A percentile compares a stretch with the other conserved stretches of the same genome.
Evolutionary conservation across 176 grass and related monocot genomes (phyloP).

Genomic region (barley (Hordeum vulgare)): MorexV3_pseudomolecules_assembly NC_058522.1:377975857-377976356

Average conservation of each 20-base stretch:
- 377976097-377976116: slow-evolving; percentile 40
- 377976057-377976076: background rate
- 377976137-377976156: slow-evolving; percentile 35
- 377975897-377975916: no score
- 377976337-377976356: slow-evolving; percentile 21
- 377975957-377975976: no score
- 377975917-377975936: no score
- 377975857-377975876: no score
- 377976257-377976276: slow-evolving; percentile 58
- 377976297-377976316: slow-evolving; percentile 15
- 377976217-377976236: slow-evolving; percentile 40
- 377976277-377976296: slow-evolving; percentile 26
- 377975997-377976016: background rate
- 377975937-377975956: no score
- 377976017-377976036: no score
- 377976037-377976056: no score
- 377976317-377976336: slow-evolving; percentile 45
- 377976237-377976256: slow-evolving; percentile 42
- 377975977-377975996: background rate
- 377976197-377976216: slow-evolving; percentile 32
- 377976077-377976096: slow-evolving; percentile 30
- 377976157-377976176: slow-evolving; percentile 51
- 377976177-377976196: slow-evolving; percentile 34
- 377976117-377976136: slow-evolving; percentile 36
- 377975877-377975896: no score